Conservation (phyloP, 352 stramenopile species). For the Elongisporangium prolatum region DNA sequence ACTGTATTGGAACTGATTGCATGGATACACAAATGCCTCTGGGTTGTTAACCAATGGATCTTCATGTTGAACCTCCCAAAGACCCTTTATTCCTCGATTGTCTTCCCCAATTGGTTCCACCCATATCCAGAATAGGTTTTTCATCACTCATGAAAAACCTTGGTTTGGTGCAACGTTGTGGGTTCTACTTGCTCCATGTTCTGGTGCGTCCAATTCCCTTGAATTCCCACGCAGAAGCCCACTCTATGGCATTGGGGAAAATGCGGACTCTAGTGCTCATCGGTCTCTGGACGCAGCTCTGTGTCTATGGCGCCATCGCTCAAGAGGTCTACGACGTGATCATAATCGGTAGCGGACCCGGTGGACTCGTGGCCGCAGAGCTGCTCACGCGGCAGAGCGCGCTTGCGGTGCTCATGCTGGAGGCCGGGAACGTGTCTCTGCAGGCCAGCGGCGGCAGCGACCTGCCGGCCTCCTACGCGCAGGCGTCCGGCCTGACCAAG, state of each 20-base stretch:
- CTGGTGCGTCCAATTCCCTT: too few relatives aligned
- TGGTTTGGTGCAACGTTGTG: background rate
- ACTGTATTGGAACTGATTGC: background rate
- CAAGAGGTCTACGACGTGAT: conserved; percentile 50
- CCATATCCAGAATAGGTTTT: too few relatives aligned
- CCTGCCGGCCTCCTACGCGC: conserved; percentile 18
- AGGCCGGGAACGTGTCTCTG: conserved; percentile 39
- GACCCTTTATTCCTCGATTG: too few relatives aligned
- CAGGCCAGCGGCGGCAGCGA: conserved; percentile 31
- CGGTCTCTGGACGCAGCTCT: background rate
- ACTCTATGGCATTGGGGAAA: background rate
- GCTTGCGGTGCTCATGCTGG: conserved; percentile 47
- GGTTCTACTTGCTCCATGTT: background rate
- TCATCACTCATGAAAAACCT: too few relatives aligned
- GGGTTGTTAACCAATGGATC: too few relatives aligned
- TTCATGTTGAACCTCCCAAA: too few relatives aligned
- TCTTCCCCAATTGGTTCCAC: too few relatives aligned
- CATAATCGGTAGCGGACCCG: conserved; percentile 48
- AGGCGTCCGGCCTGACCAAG: conserved; percentile 19
- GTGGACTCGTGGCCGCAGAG: conserved; percentile 52
- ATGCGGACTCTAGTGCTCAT: background rate
- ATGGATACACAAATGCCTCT: background rate
- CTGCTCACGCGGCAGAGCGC: conserved; percentile 31
- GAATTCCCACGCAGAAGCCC: too few relatives aligned
- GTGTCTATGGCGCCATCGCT: background rate